Percentiles rank a stretch among this genome's conserved stretches.
Evolutionary conservation across 805 yeast genomes (phyloP).

Genomic region (Kluyveromyces aestuarii): DNA sequence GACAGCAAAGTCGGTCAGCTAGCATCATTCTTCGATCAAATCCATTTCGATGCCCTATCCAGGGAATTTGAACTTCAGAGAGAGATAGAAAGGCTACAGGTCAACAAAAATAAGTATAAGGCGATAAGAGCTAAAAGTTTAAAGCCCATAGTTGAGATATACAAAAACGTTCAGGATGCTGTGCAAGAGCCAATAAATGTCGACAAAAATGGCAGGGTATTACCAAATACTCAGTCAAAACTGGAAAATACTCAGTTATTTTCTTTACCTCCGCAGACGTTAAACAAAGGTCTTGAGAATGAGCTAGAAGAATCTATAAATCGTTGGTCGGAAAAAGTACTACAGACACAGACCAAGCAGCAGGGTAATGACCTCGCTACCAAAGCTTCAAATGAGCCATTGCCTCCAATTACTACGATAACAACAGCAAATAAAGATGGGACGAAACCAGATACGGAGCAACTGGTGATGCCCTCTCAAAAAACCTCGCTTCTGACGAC

Average conservation of each 20-base stretch:
- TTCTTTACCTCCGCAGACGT: background rate
- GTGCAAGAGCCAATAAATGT: slow-evolving; percentile 48
- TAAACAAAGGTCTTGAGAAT: slow-evolving; percentile 16
- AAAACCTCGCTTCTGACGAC: slow-evolving; percentile 72
- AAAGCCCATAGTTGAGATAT: slow-evolving; percentile 85
- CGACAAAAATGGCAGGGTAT: slow-evolving; percentile 11
- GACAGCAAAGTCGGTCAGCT: slow-evolving; percentile 50
- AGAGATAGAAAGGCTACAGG: slow-evolving; percentile 61
- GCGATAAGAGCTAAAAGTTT: slow-evolving; percentile 66
- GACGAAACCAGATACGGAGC: slow-evolving; percentile 22
- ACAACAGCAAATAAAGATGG: slow-evolving; percentile 19
- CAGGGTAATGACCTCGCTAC: background rate
- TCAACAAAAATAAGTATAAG: slow-evolving; percentile 50
- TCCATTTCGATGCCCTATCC: slow-evolving; percentile 73
- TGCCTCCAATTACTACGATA: slow-evolving; percentile 14
- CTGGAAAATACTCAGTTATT: background rate
- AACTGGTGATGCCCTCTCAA: slow-evolving; percentile 37
- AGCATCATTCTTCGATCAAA: slow-evolving; percentile 59
- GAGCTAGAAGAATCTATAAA: slow-evolving; percentile 26
- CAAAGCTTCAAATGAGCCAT: slow-evolving; percentile 9
- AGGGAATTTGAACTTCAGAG: slow-evolving; percentile 83
- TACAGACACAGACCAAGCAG: slow-evolving; percentile 7
- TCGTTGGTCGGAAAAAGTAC: slow-evolving; percentile 21
- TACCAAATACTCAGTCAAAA: background rate
- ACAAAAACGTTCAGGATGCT: slow-evolving; percentile 80